A percentile compares a stretch with the other conserved stretches of the same genome.
These are phyloP conservation scores for Ensete ventricosum DNA, from an alignment of 176 grass and related monocot genomes.

Conservation along the genomic window DNA sequence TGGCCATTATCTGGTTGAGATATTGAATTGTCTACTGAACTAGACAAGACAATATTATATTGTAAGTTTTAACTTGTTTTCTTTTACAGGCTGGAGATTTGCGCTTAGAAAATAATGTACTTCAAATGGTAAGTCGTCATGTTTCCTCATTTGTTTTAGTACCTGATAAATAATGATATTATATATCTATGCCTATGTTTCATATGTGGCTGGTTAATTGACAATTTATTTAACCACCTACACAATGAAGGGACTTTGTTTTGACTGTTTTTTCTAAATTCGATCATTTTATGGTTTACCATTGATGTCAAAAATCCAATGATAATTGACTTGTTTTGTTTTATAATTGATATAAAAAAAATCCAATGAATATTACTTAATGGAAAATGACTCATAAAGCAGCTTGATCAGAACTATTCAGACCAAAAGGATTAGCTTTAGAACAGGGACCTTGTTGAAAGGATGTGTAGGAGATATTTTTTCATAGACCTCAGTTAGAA, in stretches of 20 bases:
- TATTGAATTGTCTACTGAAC: neutral
- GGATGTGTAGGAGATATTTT: too few relatives aligned
- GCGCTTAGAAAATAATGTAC: constrained; percentile 44
- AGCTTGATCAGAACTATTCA: neutral
- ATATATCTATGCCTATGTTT: too few relatives aligned
- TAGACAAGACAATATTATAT: neutral
- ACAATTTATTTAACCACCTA: neutral
- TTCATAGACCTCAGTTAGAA: neutral
- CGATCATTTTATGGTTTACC: neutral
- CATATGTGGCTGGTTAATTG: too few relatives aligned
- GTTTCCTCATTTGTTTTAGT: too few relatives aligned
- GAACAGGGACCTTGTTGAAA: too few relatives aligned
- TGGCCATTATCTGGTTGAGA: neutral
- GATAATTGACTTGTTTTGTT: too few relatives aligned
- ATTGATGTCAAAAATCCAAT: neutral
- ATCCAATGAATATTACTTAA: neutral
- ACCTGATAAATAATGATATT: neutral
- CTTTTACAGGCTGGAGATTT: constrained; percentile 48
- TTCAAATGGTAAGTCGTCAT: constrained; percentile 55
- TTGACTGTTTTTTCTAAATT: neutral
- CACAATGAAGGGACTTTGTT: neutral
- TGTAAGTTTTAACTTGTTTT: neutral
- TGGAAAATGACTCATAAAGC: neutral
- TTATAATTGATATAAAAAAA: too few relatives aligned
- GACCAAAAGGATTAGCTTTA: too few relatives aligned